Evolutionary conservation across 1,139 yeast genomes (phyloP).

Genomic region (Saccharomycopsis phalli): DNA sequence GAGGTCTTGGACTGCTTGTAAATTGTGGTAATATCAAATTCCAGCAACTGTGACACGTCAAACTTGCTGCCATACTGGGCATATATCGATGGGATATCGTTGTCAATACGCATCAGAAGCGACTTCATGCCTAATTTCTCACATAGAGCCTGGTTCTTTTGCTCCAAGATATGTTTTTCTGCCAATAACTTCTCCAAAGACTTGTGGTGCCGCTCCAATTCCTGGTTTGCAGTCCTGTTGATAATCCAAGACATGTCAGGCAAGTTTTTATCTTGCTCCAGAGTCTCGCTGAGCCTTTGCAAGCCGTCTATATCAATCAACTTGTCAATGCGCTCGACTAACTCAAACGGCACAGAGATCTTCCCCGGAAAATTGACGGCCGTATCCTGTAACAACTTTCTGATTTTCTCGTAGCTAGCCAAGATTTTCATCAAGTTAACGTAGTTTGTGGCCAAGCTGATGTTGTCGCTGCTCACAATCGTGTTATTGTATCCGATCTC

Average conservation of each 20-base stretch:
- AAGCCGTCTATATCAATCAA: slow-evolving; percentile 22
- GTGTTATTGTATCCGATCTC: slow-evolving; percentile 16
- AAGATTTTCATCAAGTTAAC: slow-evolving; percentile 17
- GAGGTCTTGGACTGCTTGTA: slow-evolving; percentile 25
- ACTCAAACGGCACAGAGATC: slow-evolving; percentile 10
- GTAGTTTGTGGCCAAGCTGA: slow-evolving; percentile 16
- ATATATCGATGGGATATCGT: slow-evolving; percentile 17
- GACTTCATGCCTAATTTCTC: slow-evolving; percentile 20
- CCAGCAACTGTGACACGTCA: slow-evolving; percentile 14
- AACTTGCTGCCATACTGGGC: slow-evolving; percentile 12
- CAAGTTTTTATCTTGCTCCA: slow-evolving; percentile 25
- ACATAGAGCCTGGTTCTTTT: slow-evolving; percentile 24
- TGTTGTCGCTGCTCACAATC: slow-evolving; percentile 5
- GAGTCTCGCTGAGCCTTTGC: slow-evolving; percentile 21
- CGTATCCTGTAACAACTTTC: background rate
- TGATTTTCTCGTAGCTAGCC: slow-evolving; percentile 19
- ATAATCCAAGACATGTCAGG: slow-evolving; percentile 20
- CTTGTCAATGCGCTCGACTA: slow-evolving; percentile 23
- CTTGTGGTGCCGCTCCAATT: slow-evolving; percentile 30
- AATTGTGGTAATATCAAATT: slow-evolving; percentile 26
- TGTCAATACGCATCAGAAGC: slow-evolving; percentile 23
- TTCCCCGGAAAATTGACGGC: background rate
- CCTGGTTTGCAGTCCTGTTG: slow-evolving; percentile 22
- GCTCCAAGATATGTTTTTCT: slow-evolving; percentile 27
- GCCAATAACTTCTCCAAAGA: slow-evolving; percentile 28